Percentiles rank a stretch among this genome's conserved stretches.
These are phyloP conservation scores for Camelina sativa DNA, from an alignment of 345 rosid genomes.

Conservation along the genomic window DNA sequence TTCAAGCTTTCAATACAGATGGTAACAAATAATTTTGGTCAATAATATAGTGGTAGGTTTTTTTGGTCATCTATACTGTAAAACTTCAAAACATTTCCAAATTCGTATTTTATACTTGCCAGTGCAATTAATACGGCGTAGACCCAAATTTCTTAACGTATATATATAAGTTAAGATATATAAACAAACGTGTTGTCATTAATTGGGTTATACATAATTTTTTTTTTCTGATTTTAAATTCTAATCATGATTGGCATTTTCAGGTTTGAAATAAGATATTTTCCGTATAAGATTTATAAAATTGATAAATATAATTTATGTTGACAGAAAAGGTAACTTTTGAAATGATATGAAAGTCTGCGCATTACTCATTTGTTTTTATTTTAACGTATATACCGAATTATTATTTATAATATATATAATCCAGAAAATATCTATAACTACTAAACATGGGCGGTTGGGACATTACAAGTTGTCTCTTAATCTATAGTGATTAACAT, in stretches of 20 bases:
- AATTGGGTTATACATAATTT: background rate
- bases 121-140: background rate
- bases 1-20: constrained; percentile 16
- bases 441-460: constrained; percentile 38
- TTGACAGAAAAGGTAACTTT: constrained; percentile 19
- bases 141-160: background rate
- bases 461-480: constrained; percentile 23
- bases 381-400: background rate
- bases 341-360: constrained; percentile 10
- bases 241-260: background rate
- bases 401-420: background rate
- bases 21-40: background rate
- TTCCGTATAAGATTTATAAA: background rate
- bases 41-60: background rate
- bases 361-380: background rate
- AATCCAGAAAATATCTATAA: background rate
- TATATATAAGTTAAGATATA: background rate
- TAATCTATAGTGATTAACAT: constrained; percentile 24
- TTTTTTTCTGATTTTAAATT: background rate
- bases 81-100: background rate
- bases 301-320: constrained; percentile 5
- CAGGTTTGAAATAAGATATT: background rate
- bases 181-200: background rate
- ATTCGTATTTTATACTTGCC: background rate
- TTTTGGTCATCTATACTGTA: background rate